phyloP scores from a whole-genome alignment of 2,329 filamentous ascomycete species.

The Botryotinia convoluta region DNA sequence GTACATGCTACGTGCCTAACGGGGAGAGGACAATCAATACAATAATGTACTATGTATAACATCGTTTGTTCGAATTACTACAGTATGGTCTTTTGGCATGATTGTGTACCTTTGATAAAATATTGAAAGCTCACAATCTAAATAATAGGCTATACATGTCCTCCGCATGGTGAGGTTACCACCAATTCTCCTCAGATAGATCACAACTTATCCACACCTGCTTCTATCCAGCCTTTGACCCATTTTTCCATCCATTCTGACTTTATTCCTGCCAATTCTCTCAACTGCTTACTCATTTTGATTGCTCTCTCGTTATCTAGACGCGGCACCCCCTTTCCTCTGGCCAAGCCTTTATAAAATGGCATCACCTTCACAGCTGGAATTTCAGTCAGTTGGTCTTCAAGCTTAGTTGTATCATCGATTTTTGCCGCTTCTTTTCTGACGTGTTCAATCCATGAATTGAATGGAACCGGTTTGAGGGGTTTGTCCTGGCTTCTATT shows the following conservation, averaged over 20 bases:
- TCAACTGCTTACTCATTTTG: no score
- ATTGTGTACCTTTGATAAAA: neutral
- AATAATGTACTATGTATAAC: no score
- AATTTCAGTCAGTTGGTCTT: neutral
- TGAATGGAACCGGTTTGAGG: neutral
- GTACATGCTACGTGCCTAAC: no score
- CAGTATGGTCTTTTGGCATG: neutral
- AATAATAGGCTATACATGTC: neutral
- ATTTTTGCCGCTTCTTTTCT: neutral
- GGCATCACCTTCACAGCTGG: no score
- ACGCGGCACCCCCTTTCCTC: no score
- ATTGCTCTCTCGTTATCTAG: no score
- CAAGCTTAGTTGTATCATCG: neutral
- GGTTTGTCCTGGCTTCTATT: neutral
- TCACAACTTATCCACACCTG: neutral
- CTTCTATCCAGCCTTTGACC: neutral
- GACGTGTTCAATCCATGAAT: neutral
- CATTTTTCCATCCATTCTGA: no score
- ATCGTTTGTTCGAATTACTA: no score
- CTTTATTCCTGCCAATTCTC: no score
- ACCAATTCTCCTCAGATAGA: neutral
- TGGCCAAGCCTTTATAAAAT: no score
- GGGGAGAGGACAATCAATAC: no score
- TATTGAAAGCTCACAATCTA: no score
- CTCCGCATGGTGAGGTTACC: neutral